Evolutionary conservation across 169 alveolate genomes (phyloP), one percentile per base, ranked within the genome.

Genomic region (Eimeria mitis): DNA sequence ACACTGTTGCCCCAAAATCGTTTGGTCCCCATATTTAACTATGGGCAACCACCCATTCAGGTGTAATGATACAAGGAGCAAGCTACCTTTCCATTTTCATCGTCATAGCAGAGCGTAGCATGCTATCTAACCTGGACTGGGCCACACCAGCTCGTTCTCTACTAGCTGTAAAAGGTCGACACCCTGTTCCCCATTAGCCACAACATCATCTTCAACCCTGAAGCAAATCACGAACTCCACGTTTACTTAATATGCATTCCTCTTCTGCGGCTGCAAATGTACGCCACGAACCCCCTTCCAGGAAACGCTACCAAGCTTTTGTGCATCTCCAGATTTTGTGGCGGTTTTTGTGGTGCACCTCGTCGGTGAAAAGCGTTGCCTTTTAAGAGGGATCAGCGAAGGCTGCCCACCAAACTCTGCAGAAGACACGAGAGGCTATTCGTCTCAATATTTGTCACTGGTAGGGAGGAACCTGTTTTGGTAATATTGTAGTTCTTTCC

Each of bases 401-500:
- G 83, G 56, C 56, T 73, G 31, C 16, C 54, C 56, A 23, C 54
- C 54, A 11, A 73, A 16, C 52, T 44, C 83, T 73, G 83, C 83
- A 73, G 23, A 37, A 5, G 54, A 8, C 54, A 19, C 1, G 40
- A 9, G 56, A 73, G 40, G 40, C 28, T 8, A n/a, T 34, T 34
- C 7, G 54, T 73, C 54, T 1, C 83, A 13, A 73, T 28, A 19
- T 21, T 37, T 37, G 54, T 21, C 19, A 73, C 56, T 40, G 54
- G 34, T 6, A 40, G 52, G 52, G 6, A 85, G 90, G 97, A 63
- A 98, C 97, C 11, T 68, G 95, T n/a, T 99, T 98, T 97, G 97
- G 96, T 78, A 98, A 97, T 95, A 98, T 98, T 34, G 98, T 98
- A 25, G 99, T 98, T 49, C 95, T 98, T 40, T 98, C 97, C 47